These are phyloP conservation scores for Neoscytalidium dimidiatum DNA, from an alignment of 2,329 filamentous ascomycete genomes.

Conservation along the genomic window DNA sequence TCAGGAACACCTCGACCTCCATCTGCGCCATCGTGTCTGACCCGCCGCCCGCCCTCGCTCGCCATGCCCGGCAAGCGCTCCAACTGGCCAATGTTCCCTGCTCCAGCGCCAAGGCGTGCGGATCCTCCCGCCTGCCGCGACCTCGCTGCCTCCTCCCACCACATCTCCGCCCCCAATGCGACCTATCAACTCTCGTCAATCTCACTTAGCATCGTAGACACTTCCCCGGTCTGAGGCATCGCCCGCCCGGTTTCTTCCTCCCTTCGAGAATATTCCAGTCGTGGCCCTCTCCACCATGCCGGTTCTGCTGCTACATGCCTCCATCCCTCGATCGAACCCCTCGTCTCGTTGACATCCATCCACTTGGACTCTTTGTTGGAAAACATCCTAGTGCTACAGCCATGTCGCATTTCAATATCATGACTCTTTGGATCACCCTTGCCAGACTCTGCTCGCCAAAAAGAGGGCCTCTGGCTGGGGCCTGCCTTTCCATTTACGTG, in stretches of 20 bases:
- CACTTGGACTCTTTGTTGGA: background rate
- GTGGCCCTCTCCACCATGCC: background rate
- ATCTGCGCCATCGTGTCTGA: constrained; percentile 7
- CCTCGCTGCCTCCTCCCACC: background rate
- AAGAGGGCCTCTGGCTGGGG: background rate
- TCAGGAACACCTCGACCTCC: constrained; percentile 13
- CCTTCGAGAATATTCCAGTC: constrained; percentile 14
- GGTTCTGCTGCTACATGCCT: background rate
- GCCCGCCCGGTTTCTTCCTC: background rate
- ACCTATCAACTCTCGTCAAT: background rate
- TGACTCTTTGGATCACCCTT: background rate
- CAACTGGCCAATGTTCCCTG: constrained; percentile 8
- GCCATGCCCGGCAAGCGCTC: constrained; percentile 7
- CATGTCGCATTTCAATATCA: background rate
- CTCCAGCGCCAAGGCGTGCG: background rate
- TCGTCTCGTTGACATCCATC: background rate
- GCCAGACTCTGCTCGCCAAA: background rate
- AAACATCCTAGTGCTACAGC: background rate
- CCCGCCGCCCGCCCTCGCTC: constrained; percentile 3
- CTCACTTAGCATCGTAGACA: background rate
- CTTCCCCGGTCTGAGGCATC: background rate
- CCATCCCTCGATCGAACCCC: background rate
- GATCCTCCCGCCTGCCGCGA: constrained; percentile 5
- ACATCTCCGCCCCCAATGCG: constrained; percentile 17
- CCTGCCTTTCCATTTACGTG: background rate